These are phyloP conservation scores for Penicillium hordei DNA, from an alignment of 2,329 filamentous ascomycete species.

Conservation along the genomic window DNA sequence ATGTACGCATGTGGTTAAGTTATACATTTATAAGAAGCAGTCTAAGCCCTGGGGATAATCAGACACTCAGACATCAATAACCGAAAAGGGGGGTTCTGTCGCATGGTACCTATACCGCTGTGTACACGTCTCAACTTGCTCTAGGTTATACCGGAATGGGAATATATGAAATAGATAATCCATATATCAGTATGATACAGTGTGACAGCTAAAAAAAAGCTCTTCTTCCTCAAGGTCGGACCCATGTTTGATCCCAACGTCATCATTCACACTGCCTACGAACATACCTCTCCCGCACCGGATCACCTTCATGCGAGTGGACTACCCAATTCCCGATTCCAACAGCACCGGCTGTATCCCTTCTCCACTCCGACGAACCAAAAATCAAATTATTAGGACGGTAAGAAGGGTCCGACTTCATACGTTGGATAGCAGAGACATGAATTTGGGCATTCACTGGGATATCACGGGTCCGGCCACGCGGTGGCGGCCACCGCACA, in stretches of 20 bases:
- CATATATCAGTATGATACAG: not conserved
- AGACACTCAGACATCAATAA: too few relatives aligned
- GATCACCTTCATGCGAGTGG: constrained; percentile 15
- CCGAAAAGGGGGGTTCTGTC: too few relatives aligned
- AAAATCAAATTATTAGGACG: constrained; percentile 71
- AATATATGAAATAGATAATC: not conserved
- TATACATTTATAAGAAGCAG: too few relatives aligned
- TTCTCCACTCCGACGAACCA: constrained; percentile 38
- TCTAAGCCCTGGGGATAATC: too few relatives aligned
- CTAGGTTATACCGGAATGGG: not conserved
- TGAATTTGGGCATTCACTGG: constrained; percentile 67
- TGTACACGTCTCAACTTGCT: not conserved
- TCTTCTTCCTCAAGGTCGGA: not conserved
- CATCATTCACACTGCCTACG: not conserved
- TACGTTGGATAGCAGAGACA: constrained; percentile 67
- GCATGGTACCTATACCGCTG: too few relatives aligned
- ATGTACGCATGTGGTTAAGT: too few relatives aligned
- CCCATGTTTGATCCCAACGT: not conserved
- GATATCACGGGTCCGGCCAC: constrained; percentile 70
- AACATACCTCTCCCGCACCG: constrained; percentile 16
- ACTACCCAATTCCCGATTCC: constrained; percentile 18
- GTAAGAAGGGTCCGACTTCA: constrained; percentile 61
- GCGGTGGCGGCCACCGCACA: constrained; percentile 71
- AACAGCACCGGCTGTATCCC: constrained; percentile 50
- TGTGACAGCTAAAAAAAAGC: too few relatives aligned